A percentile compares a stretch with the other conserved stretches of the same genome.
Evolutionary conservation across 306 rosid species (phyloP).

Genomic region (Citrullus mucosospermus): DNA sequence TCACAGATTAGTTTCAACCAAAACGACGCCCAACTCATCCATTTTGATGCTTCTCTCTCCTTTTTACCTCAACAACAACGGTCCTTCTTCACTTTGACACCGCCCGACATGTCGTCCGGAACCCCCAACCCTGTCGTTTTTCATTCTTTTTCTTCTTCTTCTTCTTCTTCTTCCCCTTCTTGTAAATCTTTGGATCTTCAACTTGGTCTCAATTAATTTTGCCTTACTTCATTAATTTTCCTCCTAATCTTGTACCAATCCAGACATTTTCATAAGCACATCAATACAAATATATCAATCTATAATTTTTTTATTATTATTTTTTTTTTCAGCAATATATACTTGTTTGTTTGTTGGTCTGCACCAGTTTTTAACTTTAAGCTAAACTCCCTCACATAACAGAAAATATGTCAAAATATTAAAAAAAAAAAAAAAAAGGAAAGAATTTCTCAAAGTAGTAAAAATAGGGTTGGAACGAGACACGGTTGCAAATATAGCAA

Average conservation of each 20-base stretch:
- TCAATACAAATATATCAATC: not conserved
- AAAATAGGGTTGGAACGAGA: too few species aligned
- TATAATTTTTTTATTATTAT: not conserved
- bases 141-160: not conserved
- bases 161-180: constrained; percentile 19
- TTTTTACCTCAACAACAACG: not conserved
- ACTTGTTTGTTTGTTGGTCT: too few species aligned
- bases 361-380: too few species aligned
- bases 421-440: too few species aligned
- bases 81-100: not conserved
- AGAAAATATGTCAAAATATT: too few species aligned
- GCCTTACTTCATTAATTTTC: not conserved
- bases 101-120: not conserved
- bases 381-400: too few species aligned
- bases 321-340: too few species aligned
- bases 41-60: not conserved
- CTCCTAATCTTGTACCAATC: not conserved
- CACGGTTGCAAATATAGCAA: too few species aligned
- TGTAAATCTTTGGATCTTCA: constrained; percentile 73
- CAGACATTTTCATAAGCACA: not conserved
- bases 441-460: too few species aligned
- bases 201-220: constrained; percentile 28
- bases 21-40: not conserved
- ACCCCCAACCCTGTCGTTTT: not conserved
- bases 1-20: constrained; percentile 41